These are phyloP conservation scores for Clavispora santaluciae DNA, from an alignment of 805 yeast genomes.

Conservation along the genomic window DNA sequence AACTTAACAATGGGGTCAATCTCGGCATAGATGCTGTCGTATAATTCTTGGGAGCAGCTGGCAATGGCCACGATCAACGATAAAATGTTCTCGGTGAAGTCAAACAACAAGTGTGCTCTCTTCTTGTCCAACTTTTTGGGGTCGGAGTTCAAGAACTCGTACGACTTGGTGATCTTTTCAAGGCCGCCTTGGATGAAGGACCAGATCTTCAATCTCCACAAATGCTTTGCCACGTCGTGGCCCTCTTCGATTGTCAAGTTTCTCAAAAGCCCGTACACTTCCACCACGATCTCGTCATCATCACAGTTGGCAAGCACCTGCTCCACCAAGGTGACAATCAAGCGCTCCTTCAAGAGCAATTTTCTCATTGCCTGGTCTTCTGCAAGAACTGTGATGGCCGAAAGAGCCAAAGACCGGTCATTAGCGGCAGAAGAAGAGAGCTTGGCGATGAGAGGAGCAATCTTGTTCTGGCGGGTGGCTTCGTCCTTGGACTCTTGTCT, in stretches of 20 bases:
- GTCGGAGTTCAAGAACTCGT: constrained; percentile 34
- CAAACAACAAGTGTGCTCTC: constrained; percentile 45
- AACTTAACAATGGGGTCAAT: constrained; percentile 37
- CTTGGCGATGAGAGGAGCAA: constrained; percentile 64
- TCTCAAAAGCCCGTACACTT: constrained; percentile 75
- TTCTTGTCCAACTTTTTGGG: constrained; percentile 17
- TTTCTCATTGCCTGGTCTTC: constrained; percentile 65
- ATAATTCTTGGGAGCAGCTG: constrained; percentile 52
- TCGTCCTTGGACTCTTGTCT: constrained; percentile 40
- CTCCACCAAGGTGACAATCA: constrained; percentile 59
- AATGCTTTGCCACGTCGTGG: constrained; percentile 65
- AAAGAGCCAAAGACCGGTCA: constrained; percentile 74
- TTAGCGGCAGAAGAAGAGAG: constrained; percentile 58
- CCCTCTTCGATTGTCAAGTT: constrained; percentile 85
- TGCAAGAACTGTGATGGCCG: constrained; percentile 64
- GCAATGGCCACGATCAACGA: constrained; percentile 65
- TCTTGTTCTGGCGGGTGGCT: constrained; percentile 46
- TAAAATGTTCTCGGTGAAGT: constrained; percentile 67
- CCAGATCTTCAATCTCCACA: constrained; percentile 82
- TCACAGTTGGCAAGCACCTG: constrained; percentile 60
- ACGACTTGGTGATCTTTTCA: constrained; percentile 45
- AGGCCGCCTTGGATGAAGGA: constrained; percentile 49
- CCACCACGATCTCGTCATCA: constrained; percentile 74
- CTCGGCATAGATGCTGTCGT: constrained; percentile 42
- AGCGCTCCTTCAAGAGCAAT: constrained; percentile 62